A percentile compares a stretch with the other conserved stretches of the same genome.
phyloP scores from a whole-genome alignment of 2,329 filamentous ascomycete species.

The Diaporthe velutina region DNA sequence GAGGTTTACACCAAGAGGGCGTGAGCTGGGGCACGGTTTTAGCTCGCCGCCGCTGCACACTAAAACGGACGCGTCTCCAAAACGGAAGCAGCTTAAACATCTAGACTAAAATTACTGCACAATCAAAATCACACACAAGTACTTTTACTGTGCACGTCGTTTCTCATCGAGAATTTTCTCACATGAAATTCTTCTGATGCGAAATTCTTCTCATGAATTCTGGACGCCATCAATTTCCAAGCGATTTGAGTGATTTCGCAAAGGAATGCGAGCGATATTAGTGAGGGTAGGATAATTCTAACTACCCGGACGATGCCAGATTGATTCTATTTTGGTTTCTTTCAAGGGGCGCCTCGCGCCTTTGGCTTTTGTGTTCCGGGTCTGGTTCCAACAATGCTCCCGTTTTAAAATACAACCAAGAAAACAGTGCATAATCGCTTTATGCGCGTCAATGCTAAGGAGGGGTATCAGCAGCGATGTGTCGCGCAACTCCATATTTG shows the following conservation, averaged over 20 bases:
- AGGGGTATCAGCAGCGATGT: constrained; percentile 33
- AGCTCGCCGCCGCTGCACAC: not conserved
- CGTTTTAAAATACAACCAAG: not conserved
- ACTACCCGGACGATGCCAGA: not conserved
- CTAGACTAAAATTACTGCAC: constrained; percentile 15
- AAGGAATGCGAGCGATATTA: constrained; percentile 21
- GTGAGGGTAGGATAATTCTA: not conserved
- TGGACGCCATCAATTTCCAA: not conserved
- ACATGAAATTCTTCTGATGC: too few species aligned
- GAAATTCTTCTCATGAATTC: not conserved
- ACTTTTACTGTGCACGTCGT: not conserved
- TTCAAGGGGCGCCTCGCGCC: not conserved
- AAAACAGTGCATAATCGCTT: constrained; percentile 17
- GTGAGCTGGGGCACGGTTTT: not conserved
- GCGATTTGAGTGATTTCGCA: not conserved
- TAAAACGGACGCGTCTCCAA: not conserved
- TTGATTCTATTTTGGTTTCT: constrained; percentile 7
- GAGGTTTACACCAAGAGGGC: not conserved
- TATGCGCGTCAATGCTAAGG: constrained; percentile 10
- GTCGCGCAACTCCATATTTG: constrained; percentile 1
- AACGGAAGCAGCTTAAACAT: not conserved
- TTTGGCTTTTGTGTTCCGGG: not conserved
- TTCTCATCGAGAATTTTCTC: not conserved
- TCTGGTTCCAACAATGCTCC: not conserved
- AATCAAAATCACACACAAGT: not conserved